phyloP scores from a whole-genome alignment of 441 rosid species.

The Pelargonium fulgidum region DNA sequence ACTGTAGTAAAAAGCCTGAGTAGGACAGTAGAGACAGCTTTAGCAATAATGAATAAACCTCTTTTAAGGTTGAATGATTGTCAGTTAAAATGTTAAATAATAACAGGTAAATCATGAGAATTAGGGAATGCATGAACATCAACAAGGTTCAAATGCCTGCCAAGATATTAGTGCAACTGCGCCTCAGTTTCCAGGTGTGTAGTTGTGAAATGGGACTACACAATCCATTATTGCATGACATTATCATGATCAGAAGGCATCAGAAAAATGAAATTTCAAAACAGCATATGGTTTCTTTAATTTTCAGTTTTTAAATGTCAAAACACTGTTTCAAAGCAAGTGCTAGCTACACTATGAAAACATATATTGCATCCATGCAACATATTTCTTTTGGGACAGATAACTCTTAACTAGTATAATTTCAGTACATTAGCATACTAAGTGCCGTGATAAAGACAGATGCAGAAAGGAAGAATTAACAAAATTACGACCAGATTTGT shows the following conservation, averaged over 20 bases:
- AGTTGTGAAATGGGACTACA: neutral
- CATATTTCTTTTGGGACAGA: neutral
- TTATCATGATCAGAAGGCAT: neutral
- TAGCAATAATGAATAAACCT: neutral
- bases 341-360: neutral
- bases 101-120: neutral
- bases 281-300: neutral
- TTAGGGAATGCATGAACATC: neutral
- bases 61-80: neutral
- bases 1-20: constrained; percentile 97
- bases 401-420: neutral
- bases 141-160: neutral
- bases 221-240: neutral
- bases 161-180: neutral
- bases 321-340: neutral
- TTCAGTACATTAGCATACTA: constrained; percentile 4
- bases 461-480: neutral
- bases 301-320: neutral
- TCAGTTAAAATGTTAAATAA: neutral
- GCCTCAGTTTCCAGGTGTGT: constrained; percentile 4
- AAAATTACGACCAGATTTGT: neutral
- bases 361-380: neutral
- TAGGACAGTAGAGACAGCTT: constrained; percentile 9
- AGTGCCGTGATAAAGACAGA: neutral
- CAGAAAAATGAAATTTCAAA: neutral